Conservation (phyloP, 75 land plant genomes). For the Sequoia sempervirens region DNA sequence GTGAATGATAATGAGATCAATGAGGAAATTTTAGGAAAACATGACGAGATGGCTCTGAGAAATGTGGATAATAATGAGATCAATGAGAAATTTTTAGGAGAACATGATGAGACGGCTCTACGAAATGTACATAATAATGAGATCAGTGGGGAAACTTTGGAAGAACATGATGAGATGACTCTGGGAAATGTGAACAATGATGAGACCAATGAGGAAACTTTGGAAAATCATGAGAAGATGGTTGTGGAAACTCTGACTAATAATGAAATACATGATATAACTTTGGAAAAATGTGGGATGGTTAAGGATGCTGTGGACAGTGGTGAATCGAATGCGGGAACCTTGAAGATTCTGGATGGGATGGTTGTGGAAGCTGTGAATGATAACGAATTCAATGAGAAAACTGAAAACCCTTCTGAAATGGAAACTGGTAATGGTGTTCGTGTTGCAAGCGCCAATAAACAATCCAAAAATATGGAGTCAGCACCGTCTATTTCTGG, state of each 20-base stretch:
- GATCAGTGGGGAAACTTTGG: background rate
- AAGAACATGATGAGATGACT: conserved; percentile 10
- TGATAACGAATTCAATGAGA: background rate
- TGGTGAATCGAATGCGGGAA: conserved; percentile 3
- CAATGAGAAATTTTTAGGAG: background rate
- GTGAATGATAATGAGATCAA: background rate
- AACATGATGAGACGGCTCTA: conserved; percentile 10
- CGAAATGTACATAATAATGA: background rate
- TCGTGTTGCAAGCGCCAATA: background rate
- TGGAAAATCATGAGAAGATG: background rate
- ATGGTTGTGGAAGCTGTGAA: conserved; percentile 4
- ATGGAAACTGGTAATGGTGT: background rate
- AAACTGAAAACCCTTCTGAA: conserved; percentile 1
- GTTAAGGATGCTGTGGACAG: background rate
- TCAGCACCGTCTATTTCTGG: background rate
- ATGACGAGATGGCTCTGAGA: conserved; percentile 4
- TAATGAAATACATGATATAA: background rate
- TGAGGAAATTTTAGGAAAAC: conserved; percentile 7
- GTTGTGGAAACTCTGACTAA: background rate
- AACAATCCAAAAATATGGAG: background rate
- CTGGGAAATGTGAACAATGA: background rate
- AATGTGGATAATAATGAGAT: background rate
- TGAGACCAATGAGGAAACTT: background rate
- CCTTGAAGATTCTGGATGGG: conserved; percentile 10
- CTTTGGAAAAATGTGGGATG: conserved; percentile 1